Percentiles rank a stretch among this genome's conserved stretches.
Conservation (phyloP, 371 early-diverging fungal species). For the Nematocida sp. region DNA sequence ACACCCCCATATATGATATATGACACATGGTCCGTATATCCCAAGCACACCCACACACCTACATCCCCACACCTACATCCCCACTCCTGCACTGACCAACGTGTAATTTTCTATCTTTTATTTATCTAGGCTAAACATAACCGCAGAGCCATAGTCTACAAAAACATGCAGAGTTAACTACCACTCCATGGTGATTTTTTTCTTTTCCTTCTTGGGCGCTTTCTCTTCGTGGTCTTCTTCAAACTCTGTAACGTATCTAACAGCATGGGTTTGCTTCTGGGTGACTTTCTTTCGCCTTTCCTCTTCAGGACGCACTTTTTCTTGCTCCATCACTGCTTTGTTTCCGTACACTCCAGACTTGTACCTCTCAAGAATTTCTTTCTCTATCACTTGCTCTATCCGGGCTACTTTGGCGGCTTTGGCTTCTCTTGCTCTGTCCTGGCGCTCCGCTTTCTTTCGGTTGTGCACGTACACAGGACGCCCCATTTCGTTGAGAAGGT, state of each 20-base stretch:
- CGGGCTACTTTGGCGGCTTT: conserved; percentile 85
- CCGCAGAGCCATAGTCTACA: too few relatives aligned
- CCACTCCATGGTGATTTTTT: conserved; percentile 22
- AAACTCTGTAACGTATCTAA: conserved; percentile 58
- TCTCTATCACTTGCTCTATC: conserved; percentile 85
- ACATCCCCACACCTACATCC: not conserved
- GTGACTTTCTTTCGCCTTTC: conserved; percentile 62
- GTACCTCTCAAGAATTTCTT: conserved; percentile 85
- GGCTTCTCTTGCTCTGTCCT: conserved; percentile 78
- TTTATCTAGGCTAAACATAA: not conserved
- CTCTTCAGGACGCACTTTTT: conserved; percentile 45
- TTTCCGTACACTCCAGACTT: conserved; percentile 73
- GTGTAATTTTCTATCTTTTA: too few relatives aligned
- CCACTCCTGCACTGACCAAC: not conserved
- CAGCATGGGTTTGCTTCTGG: conserved; percentile 35
- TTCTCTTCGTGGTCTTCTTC: conserved; percentile 53
- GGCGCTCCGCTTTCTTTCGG: conserved; percentile 82
- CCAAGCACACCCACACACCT: not conserved
- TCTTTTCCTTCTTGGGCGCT: conserved; percentile 20
- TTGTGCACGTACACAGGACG: conserved; percentile 66
- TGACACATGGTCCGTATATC: too few relatives aligned
- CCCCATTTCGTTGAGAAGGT: conserved; percentile 74
- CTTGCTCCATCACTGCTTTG: conserved; percentile 77
- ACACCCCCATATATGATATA: too few relatives aligned
- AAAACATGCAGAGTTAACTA: not conserved